These are phyloP conservation scores for Sporothrix inflata DNA, from an alignment of 2,329 filamentous ascomycete genomes.

Conservation along the genomic window DNA sequence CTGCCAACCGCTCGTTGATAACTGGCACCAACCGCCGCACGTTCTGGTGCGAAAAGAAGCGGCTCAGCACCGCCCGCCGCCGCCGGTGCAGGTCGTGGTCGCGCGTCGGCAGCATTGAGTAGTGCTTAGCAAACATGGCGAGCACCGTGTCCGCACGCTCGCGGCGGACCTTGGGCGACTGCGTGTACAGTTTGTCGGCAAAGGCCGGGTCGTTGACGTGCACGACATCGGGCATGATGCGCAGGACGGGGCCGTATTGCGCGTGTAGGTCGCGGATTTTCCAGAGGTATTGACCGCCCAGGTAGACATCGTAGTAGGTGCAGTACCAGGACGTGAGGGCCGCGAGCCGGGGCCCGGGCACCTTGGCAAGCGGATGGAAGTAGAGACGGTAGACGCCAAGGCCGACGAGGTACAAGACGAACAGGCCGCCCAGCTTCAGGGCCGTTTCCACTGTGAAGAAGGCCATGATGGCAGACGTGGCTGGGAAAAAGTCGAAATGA, in stretches of 20 bases:
- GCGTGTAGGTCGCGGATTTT: background rate
- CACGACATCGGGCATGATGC: slow-evolving; percentile 17
- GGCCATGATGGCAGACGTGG: background rate
- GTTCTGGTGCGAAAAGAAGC: slow-evolving; percentile 16
- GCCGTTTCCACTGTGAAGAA: background rate
- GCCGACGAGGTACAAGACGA: slow-evolving; percentile 10
- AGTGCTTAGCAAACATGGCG: background rate
- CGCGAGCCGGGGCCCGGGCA: background rate
- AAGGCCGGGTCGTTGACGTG: slow-evolving; percentile 22
- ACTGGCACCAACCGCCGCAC: slow-evolving; percentile 9
- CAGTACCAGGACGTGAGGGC: slow-evolving; percentile 7
- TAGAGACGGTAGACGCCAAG: slow-evolving; percentile 13
- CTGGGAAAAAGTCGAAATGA: background rate
- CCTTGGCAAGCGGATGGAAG: slow-evolving; percentile 3
- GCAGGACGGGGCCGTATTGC: slow-evolving; percentile 12
- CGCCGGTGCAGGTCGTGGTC: slow-evolving; percentile 18
- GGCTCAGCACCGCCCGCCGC: slow-evolving; percentile 10
- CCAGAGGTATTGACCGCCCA: background rate
- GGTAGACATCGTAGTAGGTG: slow-evolving; percentile 11
- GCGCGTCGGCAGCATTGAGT: slow-evolving; percentile 5
- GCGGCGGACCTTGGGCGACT: slow-evolving; percentile 7
- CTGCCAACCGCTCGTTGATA: background rate
- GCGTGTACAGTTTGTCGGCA: slow-evolving; percentile 9
- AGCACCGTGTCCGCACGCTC: slow-evolving; percentile 8
- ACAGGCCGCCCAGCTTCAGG: background rate